phyloP scores from a whole-genome alignment of 768 basidiomycete species.

The Serendipita sp. region DNA sequence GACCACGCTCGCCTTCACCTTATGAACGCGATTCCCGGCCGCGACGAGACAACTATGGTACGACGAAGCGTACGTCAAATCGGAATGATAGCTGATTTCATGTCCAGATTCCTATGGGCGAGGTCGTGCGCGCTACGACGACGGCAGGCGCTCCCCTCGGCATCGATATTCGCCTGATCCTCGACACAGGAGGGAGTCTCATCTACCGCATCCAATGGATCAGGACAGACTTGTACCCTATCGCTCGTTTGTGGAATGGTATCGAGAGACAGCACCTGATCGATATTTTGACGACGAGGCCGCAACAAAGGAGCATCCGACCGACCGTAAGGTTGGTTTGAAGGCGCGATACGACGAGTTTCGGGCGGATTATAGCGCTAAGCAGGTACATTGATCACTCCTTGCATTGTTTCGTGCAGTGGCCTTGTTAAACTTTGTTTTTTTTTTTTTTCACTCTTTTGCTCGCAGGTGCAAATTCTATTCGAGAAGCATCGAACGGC shows the following conservation, averaged over 20 bases:
- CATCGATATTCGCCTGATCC: neutral
- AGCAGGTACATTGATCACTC: neutral
- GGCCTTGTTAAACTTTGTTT: neutral
- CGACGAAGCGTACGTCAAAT: neutral
- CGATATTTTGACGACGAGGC: neutral
- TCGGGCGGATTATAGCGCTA: neutral
- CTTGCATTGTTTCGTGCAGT: no score
- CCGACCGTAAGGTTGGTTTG: neutral
- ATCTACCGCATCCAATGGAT: conserved; percentile 2
- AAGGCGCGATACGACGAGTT: conserved; percentile 4
- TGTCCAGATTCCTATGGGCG: neutral
- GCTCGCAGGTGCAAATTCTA: conserved; percentile 80
- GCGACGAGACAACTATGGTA: conserved; percentile 1
- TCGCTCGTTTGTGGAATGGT: conserved; percentile 4
- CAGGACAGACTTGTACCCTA: conserved; percentile 6
- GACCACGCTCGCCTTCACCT: neutral
- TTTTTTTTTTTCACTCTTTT: neutral
- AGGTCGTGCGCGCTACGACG: neutral
- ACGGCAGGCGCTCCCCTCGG: neutral
- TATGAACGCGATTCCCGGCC: conserved; percentile 1
- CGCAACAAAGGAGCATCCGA: neutral
- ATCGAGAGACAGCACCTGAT: neutral
- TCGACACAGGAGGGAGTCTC: neutral
- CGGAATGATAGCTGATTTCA: neutral
- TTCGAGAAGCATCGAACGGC: conserved; percentile 90